Percentiles rank a stretch among this genome's conserved stretches.
These are phyloP conservation scores for Yamadazyma paraphyllophila DNA, from an alignment of 805 yeast species.

Conservation along the genomic window DNA sequence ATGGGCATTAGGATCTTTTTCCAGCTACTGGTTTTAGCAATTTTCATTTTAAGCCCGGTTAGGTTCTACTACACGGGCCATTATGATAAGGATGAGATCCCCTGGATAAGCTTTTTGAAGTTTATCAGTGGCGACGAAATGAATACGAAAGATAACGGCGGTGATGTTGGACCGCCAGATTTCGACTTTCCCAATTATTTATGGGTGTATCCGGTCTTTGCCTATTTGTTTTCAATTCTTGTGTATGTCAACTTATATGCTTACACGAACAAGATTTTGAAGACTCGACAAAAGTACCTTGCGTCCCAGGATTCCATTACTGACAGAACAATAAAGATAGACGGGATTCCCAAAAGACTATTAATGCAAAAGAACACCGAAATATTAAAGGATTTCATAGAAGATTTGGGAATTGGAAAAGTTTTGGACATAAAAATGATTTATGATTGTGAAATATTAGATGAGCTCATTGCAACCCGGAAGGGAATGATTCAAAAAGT, in stretches of 20 bases:
- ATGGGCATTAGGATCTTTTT: constrained; percentile 75
- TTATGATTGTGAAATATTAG: constrained; percentile 45
- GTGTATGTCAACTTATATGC: constrained; percentile 45
- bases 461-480: constrained; percentile 35
- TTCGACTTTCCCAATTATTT: constrained; percentile 42
- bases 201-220: constrained; percentile 55
- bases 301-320: constrained; percentile 61
- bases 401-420: constrained; percentile 53
- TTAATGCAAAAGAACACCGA: constrained; percentile 35
- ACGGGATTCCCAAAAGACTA: constrained; percentile 51
- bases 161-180: background rate
- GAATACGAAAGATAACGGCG: background rate
- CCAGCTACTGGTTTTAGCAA: constrained; percentile 60
- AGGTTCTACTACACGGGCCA: constrained; percentile 41
- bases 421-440: constrained; percentile 51
- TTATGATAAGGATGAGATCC: constrained; percentile 40
- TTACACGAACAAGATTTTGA: constrained; percentile 48
- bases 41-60: constrained; percentile 36
- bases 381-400: constrained; percentile 48
- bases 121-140: constrained; percentile 4
- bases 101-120: constrained; percentile 8
- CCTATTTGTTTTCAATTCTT: constrained; percentile 50
- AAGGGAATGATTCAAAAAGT: constrained; percentile 27
- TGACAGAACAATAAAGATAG: constrained; percentile 55
- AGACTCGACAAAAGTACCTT: constrained; percentile 53